These are phyloP conservation scores for Saturnispora dispora DNA, from an alignment of 805 yeast species.

Conservation along the genomic window DNA sequence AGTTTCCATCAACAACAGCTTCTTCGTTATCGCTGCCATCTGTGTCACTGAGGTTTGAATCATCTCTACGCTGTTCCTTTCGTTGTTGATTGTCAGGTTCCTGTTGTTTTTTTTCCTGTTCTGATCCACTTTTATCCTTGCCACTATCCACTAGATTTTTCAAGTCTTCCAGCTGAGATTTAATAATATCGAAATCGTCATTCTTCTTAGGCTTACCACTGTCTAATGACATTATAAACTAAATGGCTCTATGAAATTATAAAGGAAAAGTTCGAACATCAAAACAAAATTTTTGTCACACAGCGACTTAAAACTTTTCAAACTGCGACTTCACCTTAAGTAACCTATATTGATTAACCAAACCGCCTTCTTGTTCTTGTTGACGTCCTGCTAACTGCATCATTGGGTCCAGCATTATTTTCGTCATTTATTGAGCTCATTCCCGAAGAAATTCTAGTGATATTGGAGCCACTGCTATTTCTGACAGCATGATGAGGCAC, in stretches of 20 bases:
- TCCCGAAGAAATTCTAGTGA: neutral
- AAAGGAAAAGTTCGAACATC: neutral
- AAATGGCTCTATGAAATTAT: neutral
- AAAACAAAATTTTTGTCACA: constrained; percentile 8
- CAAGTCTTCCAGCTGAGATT: constrained; percentile 2
- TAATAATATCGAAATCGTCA: constrained; percentile 5
- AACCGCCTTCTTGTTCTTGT: constrained; percentile 5
- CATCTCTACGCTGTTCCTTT: neutral
- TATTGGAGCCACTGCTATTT: neutral
- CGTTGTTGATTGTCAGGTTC: neutral
- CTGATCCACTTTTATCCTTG: neutral
- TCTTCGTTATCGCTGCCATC: constrained; percentile 1
- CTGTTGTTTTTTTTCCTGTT: neutral
- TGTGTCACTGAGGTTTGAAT: neutral
- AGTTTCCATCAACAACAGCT: constrained; percentile 6
- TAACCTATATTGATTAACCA: neutral
- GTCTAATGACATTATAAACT: neutral
- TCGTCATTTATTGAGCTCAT: constrained; percentile 1
- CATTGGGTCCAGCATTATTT: neutral
- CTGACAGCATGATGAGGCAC: neutral
- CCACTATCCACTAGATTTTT: neutral
- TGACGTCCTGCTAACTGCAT: neutral
- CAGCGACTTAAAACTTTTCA: constrained; percentile 7
- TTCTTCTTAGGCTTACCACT: neutral
- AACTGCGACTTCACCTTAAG: neutral